These are phyloP conservation scores for Podaxis sp. DNA, from an alignment of 768 basidiomycete species.

Conservation along the genomic window DNA sequence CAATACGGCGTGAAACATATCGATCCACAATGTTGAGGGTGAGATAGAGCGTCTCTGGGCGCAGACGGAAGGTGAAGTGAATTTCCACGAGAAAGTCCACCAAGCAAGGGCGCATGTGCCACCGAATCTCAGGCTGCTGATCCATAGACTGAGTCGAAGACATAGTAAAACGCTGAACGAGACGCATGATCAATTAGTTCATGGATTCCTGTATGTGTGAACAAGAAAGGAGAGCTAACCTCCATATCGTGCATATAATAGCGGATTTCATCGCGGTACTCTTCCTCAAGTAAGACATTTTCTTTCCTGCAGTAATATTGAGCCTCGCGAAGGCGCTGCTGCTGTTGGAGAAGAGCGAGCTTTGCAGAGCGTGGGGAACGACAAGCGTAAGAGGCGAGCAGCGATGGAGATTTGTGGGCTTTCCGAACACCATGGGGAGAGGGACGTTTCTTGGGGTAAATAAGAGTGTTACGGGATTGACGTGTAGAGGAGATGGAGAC, in stretches of 20 bases:
- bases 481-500: conserved; percentile 53
- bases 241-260: conserved; percentile 98
- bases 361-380: conserved; percentile 67
- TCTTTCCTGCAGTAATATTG: conserved; percentile 68
- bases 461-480: conserved; percentile 55
- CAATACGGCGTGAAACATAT: conserved; percentile 96
- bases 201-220: conserved; percentile 8
- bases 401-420: conserved; percentile 53
- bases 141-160: conserved; percentile 96
- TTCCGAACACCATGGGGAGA: conserved; percentile 78
- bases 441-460: conserved; percentile 84
- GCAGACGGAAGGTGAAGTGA: conserved; percentile 95
- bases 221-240: conserved; percentile 49
- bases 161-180: conserved; percentile 70
- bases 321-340: conserved; percentile 64
- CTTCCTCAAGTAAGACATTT: conserved; percentile 84
- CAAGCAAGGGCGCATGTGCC: conserved; percentile 99
- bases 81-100: conserved; percentile 99
- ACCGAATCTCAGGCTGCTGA: conserved; percentile 96
- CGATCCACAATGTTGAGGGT: conserved; percentile 99
- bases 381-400: conserved; percentile 45
- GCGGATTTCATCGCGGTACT: conserved; percentile 91
- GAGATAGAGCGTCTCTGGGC: conserved; percentile 97
- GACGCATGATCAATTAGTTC: conserved; percentile 14
- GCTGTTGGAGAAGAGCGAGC: conserved; percentile 46